These are phyloP conservation scores for Brassica rapa DNA, from an alignment of 345 rosid species.

Conservation along the genomic window DNA sequence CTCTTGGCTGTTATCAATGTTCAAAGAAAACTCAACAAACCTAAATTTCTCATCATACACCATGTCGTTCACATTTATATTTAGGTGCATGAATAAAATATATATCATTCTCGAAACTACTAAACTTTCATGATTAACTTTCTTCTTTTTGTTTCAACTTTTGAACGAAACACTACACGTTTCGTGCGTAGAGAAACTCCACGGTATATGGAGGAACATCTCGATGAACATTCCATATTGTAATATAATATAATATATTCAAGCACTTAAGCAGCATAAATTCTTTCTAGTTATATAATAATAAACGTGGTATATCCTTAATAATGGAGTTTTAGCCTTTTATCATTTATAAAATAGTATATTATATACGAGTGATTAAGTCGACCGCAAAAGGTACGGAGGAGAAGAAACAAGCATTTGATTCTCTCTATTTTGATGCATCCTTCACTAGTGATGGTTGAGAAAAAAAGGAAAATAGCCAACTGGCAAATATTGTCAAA, in stretches of 20 bases:
- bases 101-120: constrained; percentile 24
- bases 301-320: constrained; percentile 7
- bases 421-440: constrained; percentile 35
- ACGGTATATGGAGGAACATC: constrained; percentile 31
- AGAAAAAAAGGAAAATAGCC: constrained; percentile 33
- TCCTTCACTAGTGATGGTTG: constrained; percentile 46
- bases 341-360: constrained; percentile 6
- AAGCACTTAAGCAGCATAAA: constrained; percentile 21
- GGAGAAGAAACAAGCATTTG: constrained; percentile 41
- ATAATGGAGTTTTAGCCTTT: not conserved
- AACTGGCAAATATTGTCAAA: constrained; percentile 27
- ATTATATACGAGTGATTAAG: constrained; percentile 16
- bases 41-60: not conserved
- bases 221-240: constrained; percentile 13
- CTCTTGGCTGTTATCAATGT: not conserved
- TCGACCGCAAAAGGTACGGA: constrained; percentile 40
- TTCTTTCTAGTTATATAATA: constrained; percentile 22
- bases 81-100: constrained; percentile 2
- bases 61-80: constrained; percentile 1
- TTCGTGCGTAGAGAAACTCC: constrained; percentile 9
- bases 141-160: constrained; percentile 21
- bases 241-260: not conserved
- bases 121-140: constrained; percentile 19
- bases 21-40: not conserved
- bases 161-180: constrained; percentile 6